A percentile compares a stretch with the other conserved stretches of the same genome.
These are phyloP conservation scores for Inga leiocalycina DNA, from an alignment of 306 rosid genomes.

Conservation along the genomic window DNA sequence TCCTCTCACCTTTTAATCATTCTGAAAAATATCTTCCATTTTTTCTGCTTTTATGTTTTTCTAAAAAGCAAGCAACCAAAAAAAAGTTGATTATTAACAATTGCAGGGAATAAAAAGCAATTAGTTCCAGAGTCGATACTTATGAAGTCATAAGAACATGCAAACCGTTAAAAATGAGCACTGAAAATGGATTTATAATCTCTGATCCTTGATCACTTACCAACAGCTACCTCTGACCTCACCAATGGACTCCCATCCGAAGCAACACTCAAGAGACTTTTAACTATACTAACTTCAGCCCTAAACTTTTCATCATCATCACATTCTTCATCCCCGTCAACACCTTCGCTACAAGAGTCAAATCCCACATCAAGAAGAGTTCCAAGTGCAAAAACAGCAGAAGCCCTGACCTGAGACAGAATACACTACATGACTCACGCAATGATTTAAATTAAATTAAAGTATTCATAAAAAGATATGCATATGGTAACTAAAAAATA, in stretches of 20 bases:
- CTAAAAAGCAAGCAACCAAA: constrained; percentile 5
- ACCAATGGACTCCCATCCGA: constrained; percentile 99
- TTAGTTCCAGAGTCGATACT: neutral
- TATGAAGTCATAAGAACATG: constrained; percentile 12
- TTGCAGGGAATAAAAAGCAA: neutral
- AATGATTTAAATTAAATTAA: neutral
- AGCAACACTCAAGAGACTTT: constrained; percentile 76
- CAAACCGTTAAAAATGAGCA: constrained; percentile 5
- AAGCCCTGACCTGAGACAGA: constrained; percentile 90
- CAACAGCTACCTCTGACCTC: constrained; percentile 97
- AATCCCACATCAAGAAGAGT: constrained; percentile 89
- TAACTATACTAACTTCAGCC: constrained; percentile 82
- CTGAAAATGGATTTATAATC: constrained; percentile 22
- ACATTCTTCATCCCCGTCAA: constrained; percentile 81
- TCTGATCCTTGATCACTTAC: constrained; percentile 60
- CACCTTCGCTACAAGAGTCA: constrained; percentile 64
- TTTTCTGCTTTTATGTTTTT: neutral
- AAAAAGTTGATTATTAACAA: constrained; percentile 11
- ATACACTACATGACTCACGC: constrained; percentile 25
- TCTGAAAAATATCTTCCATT: neutral
- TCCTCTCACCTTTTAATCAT: neutral
- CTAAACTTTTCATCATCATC: constrained; percentile 89
- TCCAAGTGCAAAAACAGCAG: constrained; percentile 93
- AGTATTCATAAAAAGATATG: neutral
- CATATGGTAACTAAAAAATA: constrained; percentile 20